Base-by-base conservation (phyloP, 805 yeast genomes). In the Suhomyces sp. region DNA sequence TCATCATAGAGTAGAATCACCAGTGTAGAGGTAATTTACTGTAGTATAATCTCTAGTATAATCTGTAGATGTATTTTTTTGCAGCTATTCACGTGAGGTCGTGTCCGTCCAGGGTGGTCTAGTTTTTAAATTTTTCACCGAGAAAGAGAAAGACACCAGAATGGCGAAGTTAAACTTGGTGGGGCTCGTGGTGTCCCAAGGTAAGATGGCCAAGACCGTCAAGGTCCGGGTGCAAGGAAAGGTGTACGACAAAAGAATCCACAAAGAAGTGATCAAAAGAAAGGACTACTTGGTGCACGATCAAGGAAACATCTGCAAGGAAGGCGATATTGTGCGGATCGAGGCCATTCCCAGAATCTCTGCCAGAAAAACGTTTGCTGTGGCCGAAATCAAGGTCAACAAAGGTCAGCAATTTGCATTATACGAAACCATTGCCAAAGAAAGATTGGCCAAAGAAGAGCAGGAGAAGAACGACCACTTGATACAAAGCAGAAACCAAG, bases 141-240 rank as follows among this genome's bases (percentile, higher is more conserved):
- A 17, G 19, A 19, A 44, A 9, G 17, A 17, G 12, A 56, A 10
- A 19, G 24, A n/a, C 9, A 15, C 19, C 24, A 19, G 42, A 50
- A 90, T 90, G 96, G 93, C 96, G 49, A 85, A 91, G 72, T 97
- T 90, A 64, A 89, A 90, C 66, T 90, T 92, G 65, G 74, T 90
- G 47, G 99, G 99, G 46, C 85, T 90, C 71, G 98, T 93, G 60
- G 85, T 91, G 31, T 90, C 97, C 48, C 97, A 92, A 66, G 98
- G 98, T 44, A 90, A 90, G 70, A 94, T 92, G 97, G 81, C 82
- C 72, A 94, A 93, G 76, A 93, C 98, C 53, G 91, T 93, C 57
- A 92, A 91, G 74, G 97, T 93, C 55, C 82, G 97, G 55, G 92
- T 93, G 31, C 87, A 88, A 67, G 85, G 85, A 46, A 85, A 85